Evolutionary conservation across 441 rosid genomes (phyloP).

Genomic region (Erysimum cheiri): DNA sequence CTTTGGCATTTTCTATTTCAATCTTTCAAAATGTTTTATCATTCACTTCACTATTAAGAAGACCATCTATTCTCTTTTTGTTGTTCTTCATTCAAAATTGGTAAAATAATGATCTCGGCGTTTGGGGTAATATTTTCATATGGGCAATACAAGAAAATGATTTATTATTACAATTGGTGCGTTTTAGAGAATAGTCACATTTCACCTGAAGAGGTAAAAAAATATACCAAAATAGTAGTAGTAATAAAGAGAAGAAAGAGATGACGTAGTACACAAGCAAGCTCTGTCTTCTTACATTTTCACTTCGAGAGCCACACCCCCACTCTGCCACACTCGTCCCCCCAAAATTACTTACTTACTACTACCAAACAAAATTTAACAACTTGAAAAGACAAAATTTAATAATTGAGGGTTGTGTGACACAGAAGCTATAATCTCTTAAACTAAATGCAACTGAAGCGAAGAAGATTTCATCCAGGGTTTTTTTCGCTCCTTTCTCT

Average conservation of each 20-base stretch:
- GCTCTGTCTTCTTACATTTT: slow-evolving; percentile 36
- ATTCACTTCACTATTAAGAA: slow-evolving; percentile 28
- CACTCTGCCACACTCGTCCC: slow-evolving; percentile 31
- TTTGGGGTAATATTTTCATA: neutral
- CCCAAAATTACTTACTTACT: slow-evolving; percentile 35
- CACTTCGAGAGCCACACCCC: slow-evolving; percentile 29
- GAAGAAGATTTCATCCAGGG: slow-evolving; percentile 9
- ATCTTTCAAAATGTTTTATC: slow-evolving; percentile 9
- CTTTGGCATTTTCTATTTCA: slow-evolving; percentile 39
- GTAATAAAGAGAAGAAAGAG: slow-evolving; percentile 34
- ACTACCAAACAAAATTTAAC: slow-evolving; percentile 40
- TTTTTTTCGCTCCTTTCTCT: too few species aligned
- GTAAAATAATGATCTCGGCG: neutral
- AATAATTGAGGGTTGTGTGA: slow-evolving; percentile 36
- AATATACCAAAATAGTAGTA: neutral
- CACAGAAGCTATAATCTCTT: slow-evolving; percentile 28
- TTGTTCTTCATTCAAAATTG: neutral
- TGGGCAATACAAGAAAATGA: neutral
- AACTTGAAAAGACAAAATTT: slow-evolving; percentile 27
- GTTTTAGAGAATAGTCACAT: slow-evolving; percentile 9
- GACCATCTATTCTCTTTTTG: too few species aligned
- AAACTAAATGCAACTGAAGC: slow-evolving; percentile 24
- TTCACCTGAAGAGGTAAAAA: slow-evolving; percentile 32
- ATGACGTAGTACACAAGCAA: slow-evolving; percentile 40
- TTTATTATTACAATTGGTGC: slow-evolving; percentile 19